Conservation (phyloP, 805 yeast species). For the Schizosaccharomyces pombe region DNA sequence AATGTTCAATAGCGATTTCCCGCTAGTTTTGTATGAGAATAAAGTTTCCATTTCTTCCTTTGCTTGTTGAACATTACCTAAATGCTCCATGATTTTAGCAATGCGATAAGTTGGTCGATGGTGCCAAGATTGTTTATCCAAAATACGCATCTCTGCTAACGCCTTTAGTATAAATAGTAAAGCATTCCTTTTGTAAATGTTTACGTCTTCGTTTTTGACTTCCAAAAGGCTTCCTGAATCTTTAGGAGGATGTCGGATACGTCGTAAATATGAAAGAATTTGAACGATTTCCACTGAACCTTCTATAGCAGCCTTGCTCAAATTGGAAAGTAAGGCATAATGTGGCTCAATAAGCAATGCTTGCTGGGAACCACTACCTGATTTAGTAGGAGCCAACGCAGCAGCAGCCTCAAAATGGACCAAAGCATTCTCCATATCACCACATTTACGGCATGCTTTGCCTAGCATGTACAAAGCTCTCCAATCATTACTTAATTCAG, state of each 20-base stretch:
- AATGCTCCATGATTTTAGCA: constrained; percentile 38
- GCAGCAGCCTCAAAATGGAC: constrained; percentile 19
- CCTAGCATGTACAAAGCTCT: neutral
- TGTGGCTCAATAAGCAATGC: constrained; percentile 61
- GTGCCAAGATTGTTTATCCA: constrained; percentile 78
- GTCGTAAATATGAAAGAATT: neutral
- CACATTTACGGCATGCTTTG: neutral
- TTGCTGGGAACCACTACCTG: constrained; percentile 7
- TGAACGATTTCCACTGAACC: neutral
- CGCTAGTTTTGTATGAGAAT: constrained; percentile 36
- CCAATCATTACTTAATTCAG: neutral
- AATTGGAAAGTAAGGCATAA: constrained; percentile 33
- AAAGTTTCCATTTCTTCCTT: constrained; percentile 37
- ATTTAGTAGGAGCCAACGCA: constrained; percentile 8
- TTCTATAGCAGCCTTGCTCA: constrained; percentile 19
- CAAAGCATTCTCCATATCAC: constrained; percentile 17
- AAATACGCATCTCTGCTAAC: constrained; percentile 17
- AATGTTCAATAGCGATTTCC: constrained; percentile 52
- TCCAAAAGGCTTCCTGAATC: neutral
- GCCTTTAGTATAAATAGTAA: constrained; percentile 12
- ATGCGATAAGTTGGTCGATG: constrained; percentile 59
- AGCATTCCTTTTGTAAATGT: neutral
- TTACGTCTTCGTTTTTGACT: neutral
- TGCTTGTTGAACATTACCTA: constrained; percentile 31
- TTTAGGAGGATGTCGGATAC: neutral